Percentiles rank a stretch among this genome's conserved stretches.
Evolutionary conservation across 2,329 filamentous ascomycete genomes (phyloP).

Genomic region (Lojkania enalia): DNA sequence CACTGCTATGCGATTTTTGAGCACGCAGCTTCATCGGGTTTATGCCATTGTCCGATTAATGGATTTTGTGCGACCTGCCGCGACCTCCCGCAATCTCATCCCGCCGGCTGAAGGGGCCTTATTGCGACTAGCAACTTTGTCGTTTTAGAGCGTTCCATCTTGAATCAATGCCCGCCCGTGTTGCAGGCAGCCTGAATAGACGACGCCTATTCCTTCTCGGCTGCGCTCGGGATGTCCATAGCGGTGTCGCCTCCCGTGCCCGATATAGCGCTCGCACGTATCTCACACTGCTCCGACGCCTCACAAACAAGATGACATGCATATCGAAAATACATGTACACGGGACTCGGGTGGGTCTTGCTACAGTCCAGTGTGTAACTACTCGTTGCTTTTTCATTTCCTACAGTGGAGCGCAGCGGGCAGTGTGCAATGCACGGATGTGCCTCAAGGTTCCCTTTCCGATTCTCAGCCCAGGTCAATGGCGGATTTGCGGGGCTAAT

Average conservation of each 20-base stretch:
- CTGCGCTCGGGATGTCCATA: constrained; percentile 12
- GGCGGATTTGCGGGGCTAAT: no score
- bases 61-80: neutral
- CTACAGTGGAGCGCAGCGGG: no score
- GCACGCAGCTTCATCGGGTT: neutral
- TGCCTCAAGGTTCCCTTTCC: no score
- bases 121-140: neutral
- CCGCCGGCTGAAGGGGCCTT: neutral
- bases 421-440: no score
- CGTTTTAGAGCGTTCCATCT: constrained; percentile 17
- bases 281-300: constrained; percentile 22
- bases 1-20: neutral
- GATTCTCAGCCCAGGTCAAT: no score
- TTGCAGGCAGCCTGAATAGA: constrained; percentile 3
- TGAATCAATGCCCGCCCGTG: neutral
- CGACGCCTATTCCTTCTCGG: constrained; percentile 2
- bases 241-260: constrained; percentile 15
- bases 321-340: no score
- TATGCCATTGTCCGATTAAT: no score
- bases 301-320: constrained; percentile 35
- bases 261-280: constrained; percentile 31
- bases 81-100: neutral
- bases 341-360: no score
- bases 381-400: no score
- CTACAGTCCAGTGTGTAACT: no score